Base-by-base conservation (phyloP, 805 yeast species). In the Tetrapisispora iriomotensis region DNA sequence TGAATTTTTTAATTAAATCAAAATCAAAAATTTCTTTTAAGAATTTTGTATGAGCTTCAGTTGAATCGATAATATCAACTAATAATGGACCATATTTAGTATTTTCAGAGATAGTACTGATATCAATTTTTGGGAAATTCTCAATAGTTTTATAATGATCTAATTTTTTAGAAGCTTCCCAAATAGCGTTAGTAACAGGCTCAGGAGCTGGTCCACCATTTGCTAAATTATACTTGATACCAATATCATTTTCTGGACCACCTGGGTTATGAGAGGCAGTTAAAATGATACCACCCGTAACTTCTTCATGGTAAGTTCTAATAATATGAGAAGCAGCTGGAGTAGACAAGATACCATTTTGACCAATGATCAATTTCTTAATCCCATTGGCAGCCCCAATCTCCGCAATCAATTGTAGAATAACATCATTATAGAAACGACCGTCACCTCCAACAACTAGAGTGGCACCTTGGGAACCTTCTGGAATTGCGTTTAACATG, bases 141-240 rank as follows among this genome's bases (percentile, higher is more conserved):
- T 62, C 60, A 18, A 74, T 64, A 39, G 74, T 72, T 55, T 78
- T 77, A 66, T 85, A 90, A 36, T 66, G 57, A 6, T 69, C 58
- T 50, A 92, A 66, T 25, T 62, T 53, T 56, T 71, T 73, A 14
- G 94, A 76, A 24, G 68, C 71, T 44, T 77, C 88, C 67, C 66
- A 92, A 56, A 92, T 92, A 62, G 78, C 75, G 66, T 92, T 75
- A 12, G 98, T 92, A 44, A 92, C 94, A 13, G 82, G 66, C 62
- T 92, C 98, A 8, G 98, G 98, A 9, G 97, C 97, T 31, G 98
- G 98, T 2, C 96, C 98, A 50, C 98, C 98, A 58, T 92, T 90
- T 45, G 83, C 74, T 62, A 92, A 69, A 63, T 92, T 92, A 69
- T 92, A 92, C 67, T 92, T 92, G 68, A 92, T 92, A 42, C 98